Evolutionary conservation across 2,329 filamentous ascomycete species (phyloP).

Genomic region (Ophiostoma novo-ulmi): DNA sequence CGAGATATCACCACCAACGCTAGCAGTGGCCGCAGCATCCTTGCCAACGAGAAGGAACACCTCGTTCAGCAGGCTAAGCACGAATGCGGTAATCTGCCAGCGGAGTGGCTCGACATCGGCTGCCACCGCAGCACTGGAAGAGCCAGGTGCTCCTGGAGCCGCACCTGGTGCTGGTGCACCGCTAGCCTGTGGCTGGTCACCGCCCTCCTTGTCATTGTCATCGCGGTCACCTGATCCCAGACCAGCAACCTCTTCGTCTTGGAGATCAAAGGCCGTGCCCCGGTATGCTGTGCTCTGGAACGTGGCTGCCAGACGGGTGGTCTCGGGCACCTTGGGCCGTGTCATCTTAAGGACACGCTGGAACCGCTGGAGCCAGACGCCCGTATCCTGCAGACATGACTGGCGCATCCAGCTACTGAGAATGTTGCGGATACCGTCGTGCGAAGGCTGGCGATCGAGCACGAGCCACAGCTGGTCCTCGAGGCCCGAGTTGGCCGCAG

Average conservation of each 20-base stretch:
- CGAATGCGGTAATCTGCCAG: conserved; percentile 94
- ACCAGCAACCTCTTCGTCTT: conserved; percentile 94
- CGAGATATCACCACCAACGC: conserved; percentile 45
- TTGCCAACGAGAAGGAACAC: conserved; percentile 74
- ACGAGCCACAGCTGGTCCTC: conserved; percentile 91
- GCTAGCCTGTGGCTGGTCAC: conserved; percentile 27
- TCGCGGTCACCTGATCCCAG: conserved; percentile 64
- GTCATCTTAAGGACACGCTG: conserved; percentile 88
- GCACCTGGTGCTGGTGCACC: not conserved
- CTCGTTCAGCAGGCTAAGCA: conserved; percentile 81
- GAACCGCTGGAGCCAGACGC: conserved; percentile 81
- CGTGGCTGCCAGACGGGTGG: conserved; percentile 33
- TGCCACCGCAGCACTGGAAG: conserved; percentile 1
- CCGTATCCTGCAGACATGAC: conserved; percentile 73
- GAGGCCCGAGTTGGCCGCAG: conserved; percentile 68
- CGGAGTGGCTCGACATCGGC: conserved; percentile 76
- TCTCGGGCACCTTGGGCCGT: conserved; percentile 58
- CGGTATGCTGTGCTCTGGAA: conserved; percentile 35
- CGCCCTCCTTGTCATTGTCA: conserved; percentile 47
- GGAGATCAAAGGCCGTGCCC: conserved; percentile 65
- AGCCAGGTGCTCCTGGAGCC: not conserved
- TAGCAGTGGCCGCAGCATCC: conserved; percentile 70
- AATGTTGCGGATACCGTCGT: conserved; percentile 78
- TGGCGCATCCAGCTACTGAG: conserved; percentile 91
- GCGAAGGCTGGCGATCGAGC: conserved; percentile 69